Base-by-base conservation (phyloP, 1,284 basidiomycete species). In the Irpex lacteus region DNA sequence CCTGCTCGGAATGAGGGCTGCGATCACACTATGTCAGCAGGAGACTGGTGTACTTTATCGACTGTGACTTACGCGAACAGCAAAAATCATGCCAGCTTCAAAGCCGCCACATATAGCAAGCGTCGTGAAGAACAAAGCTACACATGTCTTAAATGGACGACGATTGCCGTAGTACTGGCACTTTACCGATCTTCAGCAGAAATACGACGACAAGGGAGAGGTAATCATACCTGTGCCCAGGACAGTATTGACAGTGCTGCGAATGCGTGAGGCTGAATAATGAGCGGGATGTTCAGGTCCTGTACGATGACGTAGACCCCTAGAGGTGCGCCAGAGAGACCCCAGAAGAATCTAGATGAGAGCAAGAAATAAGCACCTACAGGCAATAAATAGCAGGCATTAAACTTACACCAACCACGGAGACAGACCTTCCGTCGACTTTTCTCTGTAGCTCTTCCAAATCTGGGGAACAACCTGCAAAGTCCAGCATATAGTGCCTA, bases 221-320 rank as follows among this genome's bases (percentile, higher is more conserved):
- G 47, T 19, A 13, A 5, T 38, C n/a, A 13, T 49, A 85, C 86
- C 78, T 89, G 87, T 0, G 80, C 83, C 86, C 89, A 91, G 0
- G 87, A 89, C 15, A 89, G 63, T 15, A 88, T 78, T 1, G 82
- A 79, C 26, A 94, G 76, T 15, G 81, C 76, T 0, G 85, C 85
- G 70, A 94, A 92, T 0, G 88, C 71, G 69, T 95, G 92, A 2
- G 91, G 91, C 72, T 95, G 91, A 2, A 89, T 67, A 53, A 89
- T 86, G 34, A 92, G 81, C 0, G 91, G 91, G 37, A 94, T 85
- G 70, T 88, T 92, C 61, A 93, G 78, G 65, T 86, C 76, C 70
- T 90, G 86, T 0, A 87, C 78, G 57, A 94, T 82, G 36, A 80
- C 79, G 70, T 94, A 95, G 9, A 86, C 81, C 13, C 89, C 91